Conservation (phyloP, 495 filamentous ascomycete genomes). For the Penicillium macrosclerotiorum region DNA sequence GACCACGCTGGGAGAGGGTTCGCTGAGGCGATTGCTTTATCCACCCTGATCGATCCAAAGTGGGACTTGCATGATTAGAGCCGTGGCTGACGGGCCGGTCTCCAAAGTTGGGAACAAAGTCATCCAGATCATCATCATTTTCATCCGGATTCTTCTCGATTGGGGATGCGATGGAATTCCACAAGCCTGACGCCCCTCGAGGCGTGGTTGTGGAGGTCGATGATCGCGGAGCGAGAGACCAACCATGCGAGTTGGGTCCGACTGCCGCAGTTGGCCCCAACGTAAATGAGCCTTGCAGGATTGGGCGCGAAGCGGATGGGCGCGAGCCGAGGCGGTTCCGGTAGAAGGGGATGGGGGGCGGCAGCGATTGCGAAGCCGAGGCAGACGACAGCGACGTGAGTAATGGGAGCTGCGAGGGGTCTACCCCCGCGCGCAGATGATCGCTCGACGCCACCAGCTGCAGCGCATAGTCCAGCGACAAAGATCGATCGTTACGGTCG, state of each 20-base stretch:
- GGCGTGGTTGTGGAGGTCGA: conserved; percentile 13
- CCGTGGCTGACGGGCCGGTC: conserved; percentile 17
- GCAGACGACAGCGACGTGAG: conserved; percentile 30
- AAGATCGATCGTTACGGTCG: conserved; percentile 29
- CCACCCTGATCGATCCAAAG: conserved; percentile 17
- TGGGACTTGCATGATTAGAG: conserved; percentile 10
- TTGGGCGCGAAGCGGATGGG: conserved; percentile 13
- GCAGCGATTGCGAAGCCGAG: conserved; percentile 20
- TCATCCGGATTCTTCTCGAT: conserved; percentile 11
- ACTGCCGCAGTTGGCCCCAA: conserved; percentile 23
- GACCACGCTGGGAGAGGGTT: conserved; percentile 38
- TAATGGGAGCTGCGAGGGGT: conserved; percentile 28
- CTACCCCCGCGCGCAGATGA: conserved; percentile 64
- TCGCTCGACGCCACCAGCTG: conserved; percentile 75
- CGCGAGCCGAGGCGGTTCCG: conserved; percentile 31
- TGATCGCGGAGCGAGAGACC: conserved; percentile 23
- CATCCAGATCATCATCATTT: conserved; percentile 27
- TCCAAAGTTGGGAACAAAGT: conserved; percentile 39
- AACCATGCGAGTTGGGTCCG: conserved; percentile 21
- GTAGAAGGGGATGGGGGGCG: conserved; percentile 25
- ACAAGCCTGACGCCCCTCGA: conserved; percentile 31
- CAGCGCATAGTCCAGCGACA: conserved; percentile 69
- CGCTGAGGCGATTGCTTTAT: conserved; percentile 31
- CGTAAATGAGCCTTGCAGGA: conserved; percentile 24
- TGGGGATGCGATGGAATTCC: conserved; percentile 29